These are phyloP conservation scores for Esteya vermicola DNA, from an alignment of 2,329 filamentous ascomycete genomes.

Conservation along the genomic window DNA sequence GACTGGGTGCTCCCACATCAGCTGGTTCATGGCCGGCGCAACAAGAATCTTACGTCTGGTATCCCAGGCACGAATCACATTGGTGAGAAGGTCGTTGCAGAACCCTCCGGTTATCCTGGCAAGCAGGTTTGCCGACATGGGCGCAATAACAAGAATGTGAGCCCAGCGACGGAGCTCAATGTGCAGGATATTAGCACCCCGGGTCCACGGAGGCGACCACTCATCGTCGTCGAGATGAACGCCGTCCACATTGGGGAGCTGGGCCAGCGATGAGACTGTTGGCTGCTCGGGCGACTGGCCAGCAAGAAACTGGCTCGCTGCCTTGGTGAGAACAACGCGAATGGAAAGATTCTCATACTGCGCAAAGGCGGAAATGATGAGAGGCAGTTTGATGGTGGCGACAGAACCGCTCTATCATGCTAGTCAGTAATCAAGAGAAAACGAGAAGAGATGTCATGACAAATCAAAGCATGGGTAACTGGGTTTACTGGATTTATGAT, in stretches of 20 bases:
- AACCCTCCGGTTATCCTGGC: slow-evolving; percentile 71
- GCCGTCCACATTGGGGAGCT: slow-evolving; percentile 59
- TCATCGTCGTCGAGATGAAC: slow-evolving; percentile 79
- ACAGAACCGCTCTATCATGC: too few relatives aligned
- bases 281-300: slow-evolving; percentile 65
- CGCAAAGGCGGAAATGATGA: slow-evolving; percentile 45
- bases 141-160: slow-evolving; percentile 65
- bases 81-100: slow-evolving; percentile 61
- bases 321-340: slow-evolving; percentile 66
- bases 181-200: slow-evolving; percentile 71
- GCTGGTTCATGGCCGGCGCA: slow-evolving; percentile 66
- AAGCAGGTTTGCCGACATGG: slow-evolving; percentile 70
- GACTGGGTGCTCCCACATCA: slow-evolving; percentile 80
- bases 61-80: slow-evolving; percentile 79
- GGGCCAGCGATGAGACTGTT: slow-evolving; percentile 39
- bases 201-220: slow-evolving; percentile 56
- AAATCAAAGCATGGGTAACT: too few relatives aligned
- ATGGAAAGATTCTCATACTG: slow-evolving; percentile 48
- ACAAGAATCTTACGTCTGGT: slow-evolving; percentile 62
- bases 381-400: slow-evolving; percentile 74
- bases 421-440: too few relatives aligned
- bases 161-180: slow-evolving; percentile 77
- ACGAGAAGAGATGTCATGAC: too few relatives aligned
- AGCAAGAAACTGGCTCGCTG: slow-evolving; percentile 60
- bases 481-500: too few relatives aligned